Percentiles rank a stretch among this genome's conserved stretches.
phyloP scores from a whole-genome alignment of 139 green algal species.

The Tetradesmus lagerheimii region DNA sequence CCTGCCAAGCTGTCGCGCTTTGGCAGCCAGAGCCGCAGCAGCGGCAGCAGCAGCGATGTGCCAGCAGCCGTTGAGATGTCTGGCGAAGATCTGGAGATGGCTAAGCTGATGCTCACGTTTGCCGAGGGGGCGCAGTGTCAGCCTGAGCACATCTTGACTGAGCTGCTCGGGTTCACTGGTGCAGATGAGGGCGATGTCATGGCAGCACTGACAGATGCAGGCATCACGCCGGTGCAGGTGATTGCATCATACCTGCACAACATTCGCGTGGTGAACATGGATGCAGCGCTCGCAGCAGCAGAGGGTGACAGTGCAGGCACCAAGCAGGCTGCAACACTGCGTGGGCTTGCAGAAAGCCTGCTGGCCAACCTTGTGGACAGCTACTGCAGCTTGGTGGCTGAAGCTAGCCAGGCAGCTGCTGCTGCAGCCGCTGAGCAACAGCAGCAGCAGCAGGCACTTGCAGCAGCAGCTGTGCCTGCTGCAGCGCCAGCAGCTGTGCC shows the following conservation, averaged over 20 bases:
- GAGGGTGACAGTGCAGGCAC: constrained; percentile 13
- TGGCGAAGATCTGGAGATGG: constrained; percentile 13
- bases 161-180: background rate
- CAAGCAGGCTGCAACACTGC: background rate
- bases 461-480: background rate
- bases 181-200: constrained; percentile 6
- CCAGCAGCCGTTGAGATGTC: background rate
- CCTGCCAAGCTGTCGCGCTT: background rate
- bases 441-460: background rate
- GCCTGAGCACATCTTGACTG: background rate
- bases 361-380: constrained; percentile 7
- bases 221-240: constrained; percentile 4
- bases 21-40: background rate
- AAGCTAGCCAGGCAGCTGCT: background rate
- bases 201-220: constrained; percentile 9
- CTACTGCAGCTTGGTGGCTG: constrained; percentile 26
- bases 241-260: constrained; percentile 38
- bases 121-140: background rate
- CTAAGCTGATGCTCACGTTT: background rate
- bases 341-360: background rate
- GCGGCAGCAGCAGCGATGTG: background rate
- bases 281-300: constrained; percentile 28
- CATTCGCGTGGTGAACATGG: constrained; percentile 41
- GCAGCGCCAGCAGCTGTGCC: background rate
- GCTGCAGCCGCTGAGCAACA: background rate